Percentiles rank a stretch among this genome's conserved stretches.
phyloP scores from a whole-genome alignment of 139 green algal species.

The Raphidocelis subcapitata region DNA sequence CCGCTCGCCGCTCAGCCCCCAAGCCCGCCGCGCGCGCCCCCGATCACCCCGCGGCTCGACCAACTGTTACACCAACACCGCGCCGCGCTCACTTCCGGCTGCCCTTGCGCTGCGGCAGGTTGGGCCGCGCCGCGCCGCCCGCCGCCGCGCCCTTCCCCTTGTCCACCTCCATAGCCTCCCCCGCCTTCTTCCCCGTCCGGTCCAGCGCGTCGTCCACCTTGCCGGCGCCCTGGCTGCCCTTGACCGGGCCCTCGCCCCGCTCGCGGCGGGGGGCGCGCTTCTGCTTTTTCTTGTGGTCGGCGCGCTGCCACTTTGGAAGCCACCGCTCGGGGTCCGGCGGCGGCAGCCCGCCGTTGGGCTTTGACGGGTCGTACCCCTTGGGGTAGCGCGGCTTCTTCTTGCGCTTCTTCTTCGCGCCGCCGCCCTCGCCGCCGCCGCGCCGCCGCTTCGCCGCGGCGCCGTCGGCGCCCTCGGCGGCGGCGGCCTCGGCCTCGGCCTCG shows the following conservation, averaged over 20 bases:
- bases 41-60: no score
- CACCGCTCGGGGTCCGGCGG: constrained; percentile 94
- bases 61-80: no score
- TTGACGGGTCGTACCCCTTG: constrained; percentile 85
- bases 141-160: neutral
- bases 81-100: neutral
- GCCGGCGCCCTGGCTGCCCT: constrained; percentile 55
- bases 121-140: constrained; percentile 11
- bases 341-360: constrained; percentile 64
- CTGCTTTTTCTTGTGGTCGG: constrained; percentile 73
- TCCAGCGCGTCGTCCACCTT: constrained; percentile 70
- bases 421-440: constrained; percentile 1
- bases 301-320: constrained; percentile 93
- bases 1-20: no score
- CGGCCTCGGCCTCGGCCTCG: neutral
- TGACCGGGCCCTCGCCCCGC: constrained; percentile 56
- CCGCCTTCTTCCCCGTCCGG: constrained; percentile 25
- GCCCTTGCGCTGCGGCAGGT: constrained; percentile 15
- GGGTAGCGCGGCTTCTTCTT: constrained; percentile 69
- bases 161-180: neutral
- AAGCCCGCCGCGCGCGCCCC: no score
- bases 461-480: neutral
- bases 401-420: constrained; percentile 39
- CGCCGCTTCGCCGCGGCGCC: neutral
- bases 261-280: constrained; percentile 43